phyloP scores from a whole-genome alignment of 176 grass and related monocot genomes.

The Metroxylon sagu region DNA sequence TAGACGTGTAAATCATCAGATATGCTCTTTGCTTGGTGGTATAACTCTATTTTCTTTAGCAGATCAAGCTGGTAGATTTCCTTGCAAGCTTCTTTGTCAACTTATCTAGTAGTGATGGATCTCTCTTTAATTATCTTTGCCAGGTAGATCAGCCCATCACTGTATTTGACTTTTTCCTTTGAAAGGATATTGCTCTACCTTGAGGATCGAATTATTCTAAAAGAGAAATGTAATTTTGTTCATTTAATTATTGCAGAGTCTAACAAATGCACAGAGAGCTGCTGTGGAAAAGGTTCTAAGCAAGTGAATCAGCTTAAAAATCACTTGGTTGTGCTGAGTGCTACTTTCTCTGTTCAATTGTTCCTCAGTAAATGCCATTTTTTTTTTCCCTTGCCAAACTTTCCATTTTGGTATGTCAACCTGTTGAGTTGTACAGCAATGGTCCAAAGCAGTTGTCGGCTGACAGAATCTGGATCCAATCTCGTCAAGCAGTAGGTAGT shows the following conservation, averaged over 20 bases:
- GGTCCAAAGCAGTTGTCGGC: too few relatives aligned
- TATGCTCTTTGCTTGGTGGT: not conserved
- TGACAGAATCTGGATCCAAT: too few relatives aligned
- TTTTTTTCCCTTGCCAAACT: too few relatives aligned
- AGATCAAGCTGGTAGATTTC: conserved; percentile 76
- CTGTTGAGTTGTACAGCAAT: too few relatives aligned
- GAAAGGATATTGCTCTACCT: too few relatives aligned
- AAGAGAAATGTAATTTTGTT: not conserved
- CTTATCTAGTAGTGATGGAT: conserved; percentile 41
- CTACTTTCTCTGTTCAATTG: too few relatives aligned
- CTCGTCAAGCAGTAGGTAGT: too few relatives aligned
- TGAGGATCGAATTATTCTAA: too few relatives aligned
- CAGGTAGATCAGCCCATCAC: conserved; percentile 36
- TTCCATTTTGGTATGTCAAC: too few relatives aligned
- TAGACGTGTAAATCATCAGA: conserved; percentile 9
- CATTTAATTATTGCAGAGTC: conserved; percentile 34
- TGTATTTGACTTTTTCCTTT: not conserved
- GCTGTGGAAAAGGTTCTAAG: conserved; percentile 47
- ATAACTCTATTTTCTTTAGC: conserved; percentile 9
- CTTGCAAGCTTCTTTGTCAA: conserved; percentile 50
- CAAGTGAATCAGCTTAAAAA: conserved; percentile 18
- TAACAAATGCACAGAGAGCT: conserved; percentile 45
- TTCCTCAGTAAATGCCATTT: too few relatives aligned
- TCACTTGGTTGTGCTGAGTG: too few relatives aligned
- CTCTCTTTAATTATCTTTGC: conserved; percentile 66